These are phyloP conservation scores for Rhynchospora tenuis DNA, from an alignment of 176 grass and related monocot species.

Conservation along the genomic window DNA sequence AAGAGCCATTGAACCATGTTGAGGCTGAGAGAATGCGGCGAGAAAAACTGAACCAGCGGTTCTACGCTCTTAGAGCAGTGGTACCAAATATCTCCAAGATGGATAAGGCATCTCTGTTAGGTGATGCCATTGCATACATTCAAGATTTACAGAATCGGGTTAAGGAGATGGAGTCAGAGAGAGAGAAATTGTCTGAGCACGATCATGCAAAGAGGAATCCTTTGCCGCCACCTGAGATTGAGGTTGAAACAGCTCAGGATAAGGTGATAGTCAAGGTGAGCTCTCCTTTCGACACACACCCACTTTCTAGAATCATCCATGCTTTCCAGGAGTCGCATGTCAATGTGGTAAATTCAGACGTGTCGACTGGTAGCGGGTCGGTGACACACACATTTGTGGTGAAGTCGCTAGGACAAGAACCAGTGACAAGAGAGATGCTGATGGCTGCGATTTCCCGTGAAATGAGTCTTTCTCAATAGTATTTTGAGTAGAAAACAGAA, in stretches of 20 bases:
- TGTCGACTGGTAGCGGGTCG: slow-evolving; percentile 34
- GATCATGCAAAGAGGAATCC: not conserved
- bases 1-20: slow-evolving; percentile 89
- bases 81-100: slow-evolving; percentile 87
- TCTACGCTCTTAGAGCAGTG: slow-evolving; percentile 79
- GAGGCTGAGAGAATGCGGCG: slow-evolving; percentile 93
- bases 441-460: slow-evolving; percentile 35
- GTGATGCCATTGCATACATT: slow-evolving; percentile 82
- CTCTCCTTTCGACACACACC: slow-evolving; percentile 57
- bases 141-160: slow-evolving; percentile 63
- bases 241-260: slow-evolving; percentile 47
- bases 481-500: not conserved
- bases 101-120: slow-evolving; percentile 86
- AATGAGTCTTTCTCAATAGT: slow-evolving; percentile 15
- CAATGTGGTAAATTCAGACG: slow-evolving; percentile 46
- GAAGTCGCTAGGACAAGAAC: slow-evolving; percentile 45
- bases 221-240: slow-evolving; percentile 31
- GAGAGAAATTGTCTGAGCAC: not conserved
- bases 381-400: slow-evolving; percentile 75
- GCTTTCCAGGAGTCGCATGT: slow-evolving; percentile 41
- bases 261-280: slow-evolving; percentile 77
- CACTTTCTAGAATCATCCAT: slow-evolving; percentile 37
- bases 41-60: slow-evolving; percentile 92
- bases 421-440: slow-evolving; percentile 40
- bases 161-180: slow-evolving; percentile 18